Conservation (phyloP, 2,329 filamentous ascomycete species). For the Hirsutella minnesotensis region DNA sequence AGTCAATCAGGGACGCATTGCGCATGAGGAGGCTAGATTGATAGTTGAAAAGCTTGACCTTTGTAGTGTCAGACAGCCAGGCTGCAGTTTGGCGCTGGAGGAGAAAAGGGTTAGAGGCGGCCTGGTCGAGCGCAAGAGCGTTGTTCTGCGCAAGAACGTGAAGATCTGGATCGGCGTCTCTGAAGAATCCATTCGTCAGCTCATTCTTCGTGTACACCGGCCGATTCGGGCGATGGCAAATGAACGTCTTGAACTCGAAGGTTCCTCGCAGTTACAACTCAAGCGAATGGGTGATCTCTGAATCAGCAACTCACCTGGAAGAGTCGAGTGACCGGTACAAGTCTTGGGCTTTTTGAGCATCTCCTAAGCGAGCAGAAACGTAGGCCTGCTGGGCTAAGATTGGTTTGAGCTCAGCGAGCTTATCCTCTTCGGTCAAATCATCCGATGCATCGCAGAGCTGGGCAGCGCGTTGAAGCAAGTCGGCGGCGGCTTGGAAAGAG, state of each 20-base stretch:
- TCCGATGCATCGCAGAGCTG: conserved; percentile 63
- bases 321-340: conserved; percentile 51
- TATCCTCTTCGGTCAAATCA: conserved; percentile 63
- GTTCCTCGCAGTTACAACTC: too few species aligned
- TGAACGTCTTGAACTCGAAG: too few species aligned
- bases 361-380: conserved; percentile 55
- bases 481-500: conserved; percentile 50
- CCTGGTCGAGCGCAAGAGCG: conserved; percentile 26
- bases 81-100: conserved; percentile 49
- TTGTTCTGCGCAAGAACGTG: conserved; percentile 58
- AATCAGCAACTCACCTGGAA: conserved; percentile 38
- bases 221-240: background rate
- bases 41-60: conserved; percentile 60
- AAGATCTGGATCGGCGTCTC: conserved; percentile 56
- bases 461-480: conserved; percentile 57
- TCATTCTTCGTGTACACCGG: background rate
- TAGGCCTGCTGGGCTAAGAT: conserved; percentile 69
- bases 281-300: too few species aligned
- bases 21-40: conserved; percentile 45
- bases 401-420: conserved; percentile 59
- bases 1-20: conserved; percentile 52
- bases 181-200: conserved; percentile 16
- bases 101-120: conserved; percentile 52
- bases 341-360: conserved; percentile 50
- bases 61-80: conserved; percentile 36